Evolutionary conservation across 192 early-diverging fungal species (phyloP).

Genomic region (Umbelopsis sp.): DNA sequence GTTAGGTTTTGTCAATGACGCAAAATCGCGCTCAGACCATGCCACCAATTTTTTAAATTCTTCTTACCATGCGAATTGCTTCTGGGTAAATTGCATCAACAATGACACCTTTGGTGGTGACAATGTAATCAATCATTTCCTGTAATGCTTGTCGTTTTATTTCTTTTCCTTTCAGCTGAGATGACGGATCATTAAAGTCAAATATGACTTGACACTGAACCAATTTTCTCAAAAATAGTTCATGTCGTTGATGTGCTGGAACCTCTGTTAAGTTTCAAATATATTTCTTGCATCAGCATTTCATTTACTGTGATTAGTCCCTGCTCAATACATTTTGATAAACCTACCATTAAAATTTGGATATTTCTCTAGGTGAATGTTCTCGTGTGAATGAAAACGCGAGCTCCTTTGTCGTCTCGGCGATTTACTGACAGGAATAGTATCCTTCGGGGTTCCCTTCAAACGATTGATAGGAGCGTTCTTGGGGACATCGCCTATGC

Average conservation of each 20-base stretch:
- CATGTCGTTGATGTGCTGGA: conserved; percentile 67
- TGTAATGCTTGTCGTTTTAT: conserved; percentile 81
- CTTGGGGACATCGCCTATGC: conserved; percentile 27
- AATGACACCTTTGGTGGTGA: conserved; percentile 75
- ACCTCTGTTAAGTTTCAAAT: conserved; percentile 56
- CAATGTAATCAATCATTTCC: conserved; percentile 85
- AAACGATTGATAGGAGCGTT: conserved; percentile 48
- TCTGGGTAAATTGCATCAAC: conserved; percentile 80
- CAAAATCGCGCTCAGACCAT: neutral
- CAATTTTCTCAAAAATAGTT: conserved; percentile 81
- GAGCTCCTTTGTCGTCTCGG: conserved; percentile 83
- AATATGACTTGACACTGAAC: conserved; percentile 82
- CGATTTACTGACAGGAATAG: conserved; percentile 77
- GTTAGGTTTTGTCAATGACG: neutral
- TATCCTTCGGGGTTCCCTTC: conserved; percentile 64
- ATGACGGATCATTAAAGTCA: conserved; percentile 82
- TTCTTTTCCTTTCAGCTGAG: conserved; percentile 83
- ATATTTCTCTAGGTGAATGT: conserved; percentile 78
- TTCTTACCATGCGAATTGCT: conserved; percentile 79
- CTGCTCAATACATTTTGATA: neutral
- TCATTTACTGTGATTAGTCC: neutral
- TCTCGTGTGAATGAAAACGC: conserved; percentile 83
- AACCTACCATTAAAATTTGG: conserved; percentile 72
- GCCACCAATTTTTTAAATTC: too few species aligned
- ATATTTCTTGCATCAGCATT: too few species aligned